phyloP scores from a whole-genome alignment of 1,139 yeast genomes.

The Hemisphaericaspora xylanilytica region DNA sequence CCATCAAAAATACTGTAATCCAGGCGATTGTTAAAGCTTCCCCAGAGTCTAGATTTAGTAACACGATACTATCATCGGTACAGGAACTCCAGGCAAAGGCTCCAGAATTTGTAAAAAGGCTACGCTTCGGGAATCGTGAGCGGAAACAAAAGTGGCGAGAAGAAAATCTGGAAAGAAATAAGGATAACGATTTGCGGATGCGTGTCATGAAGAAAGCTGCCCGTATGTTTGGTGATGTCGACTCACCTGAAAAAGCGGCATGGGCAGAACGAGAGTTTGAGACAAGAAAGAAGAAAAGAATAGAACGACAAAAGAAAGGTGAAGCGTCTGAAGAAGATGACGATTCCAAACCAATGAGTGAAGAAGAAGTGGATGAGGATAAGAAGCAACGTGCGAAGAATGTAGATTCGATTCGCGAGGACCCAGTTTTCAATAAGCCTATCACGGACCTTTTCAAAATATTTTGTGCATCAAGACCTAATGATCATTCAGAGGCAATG shows the following conservation, averaged over 20 bases:
- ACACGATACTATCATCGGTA: constrained; percentile 16
- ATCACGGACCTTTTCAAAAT: constrained; percentile 38
- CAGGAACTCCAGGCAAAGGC: constrained; percentile 31
- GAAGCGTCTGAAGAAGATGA: constrained; percentile 2
- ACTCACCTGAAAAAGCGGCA: constrained; percentile 49
- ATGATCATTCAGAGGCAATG: constrained; percentile 37
- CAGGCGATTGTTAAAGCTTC: constrained; percentile 30
- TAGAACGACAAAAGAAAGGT: constrained; percentile 36
- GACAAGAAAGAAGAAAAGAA: constrained; percentile 59
- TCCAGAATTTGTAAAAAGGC: constrained; percentile 52
- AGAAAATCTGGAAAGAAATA: constrained; percentile 74
- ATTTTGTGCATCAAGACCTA: constrained; percentile 32
- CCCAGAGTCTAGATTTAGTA: constrained; percentile 17
- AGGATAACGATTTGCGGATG: constrained; percentile 81
- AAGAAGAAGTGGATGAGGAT: constrained; percentile 4
- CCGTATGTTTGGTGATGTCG: constrained; percentile 60
- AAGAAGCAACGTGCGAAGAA: constrained; percentile 1
- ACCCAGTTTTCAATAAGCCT: constrained; percentile 23
- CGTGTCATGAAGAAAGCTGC: constrained; percentile 74
- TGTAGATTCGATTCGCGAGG: constrained; percentile 13
- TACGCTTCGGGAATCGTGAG: constrained; percentile 71
- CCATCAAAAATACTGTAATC: constrained; percentile 31
- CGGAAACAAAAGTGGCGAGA: constrained; percentile 92
- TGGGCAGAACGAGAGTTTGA: constrained; percentile 81
- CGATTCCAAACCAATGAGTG: neutral